Evolutionary conservation across 352 stramenopile species (phyloP).

Genomic region (Phytopythium delawarense): DNA sequence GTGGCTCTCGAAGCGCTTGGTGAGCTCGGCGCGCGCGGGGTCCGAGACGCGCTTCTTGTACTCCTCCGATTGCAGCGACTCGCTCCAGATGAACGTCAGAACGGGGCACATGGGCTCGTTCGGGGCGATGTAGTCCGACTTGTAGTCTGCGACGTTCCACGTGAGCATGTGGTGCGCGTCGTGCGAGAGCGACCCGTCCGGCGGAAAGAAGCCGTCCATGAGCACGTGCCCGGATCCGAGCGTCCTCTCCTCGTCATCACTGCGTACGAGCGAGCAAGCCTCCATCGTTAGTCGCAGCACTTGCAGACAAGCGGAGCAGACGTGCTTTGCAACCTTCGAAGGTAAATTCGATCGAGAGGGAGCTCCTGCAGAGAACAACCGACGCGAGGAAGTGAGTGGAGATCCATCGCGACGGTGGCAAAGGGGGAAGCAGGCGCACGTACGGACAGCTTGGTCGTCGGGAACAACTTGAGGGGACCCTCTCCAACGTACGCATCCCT

Average conservation of each 20-base stretch:
- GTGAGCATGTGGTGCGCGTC: slow-evolving; percentile 60
- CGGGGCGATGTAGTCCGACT: slow-evolving; percentile 69
- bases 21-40: slow-evolving; percentile 33
- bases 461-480: slow-evolving; percentile 65
- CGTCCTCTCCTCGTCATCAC: slow-evolving; percentile 82
- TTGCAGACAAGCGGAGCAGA: neutral
- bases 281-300: neutral
- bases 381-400: neutral
- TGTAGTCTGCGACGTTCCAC: slow-evolving; percentile 72
- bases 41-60: slow-evolving; percentile 46
- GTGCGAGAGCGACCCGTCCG: slow-evolving; percentile 33
- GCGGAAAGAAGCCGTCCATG: slow-evolving; percentile 76
- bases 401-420: neutral
- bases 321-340: slow-evolving; percentile 30
- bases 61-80: slow-evolving; percentile 50
- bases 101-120: slow-evolving; percentile 78
- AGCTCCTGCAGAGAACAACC: slow-evolving; percentile 24
- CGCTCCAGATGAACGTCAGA: slow-evolving; percentile 64
- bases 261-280: slow-evolving; percentile 6
- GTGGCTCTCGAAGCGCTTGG: slow-evolving; percentile 53
- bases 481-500: slow-evolving; percentile 72
- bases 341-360: slow-evolving; percentile 54
- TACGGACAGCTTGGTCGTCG: slow-evolving; percentile 63
- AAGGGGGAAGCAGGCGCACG: slow-evolving; percentile 4
- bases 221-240: slow-evolving; percentile 76